Evolutionary conservation across 768 basidiomycete genomes (phyloP).

Genomic region (Steccherinum ochraceum): DNA sequence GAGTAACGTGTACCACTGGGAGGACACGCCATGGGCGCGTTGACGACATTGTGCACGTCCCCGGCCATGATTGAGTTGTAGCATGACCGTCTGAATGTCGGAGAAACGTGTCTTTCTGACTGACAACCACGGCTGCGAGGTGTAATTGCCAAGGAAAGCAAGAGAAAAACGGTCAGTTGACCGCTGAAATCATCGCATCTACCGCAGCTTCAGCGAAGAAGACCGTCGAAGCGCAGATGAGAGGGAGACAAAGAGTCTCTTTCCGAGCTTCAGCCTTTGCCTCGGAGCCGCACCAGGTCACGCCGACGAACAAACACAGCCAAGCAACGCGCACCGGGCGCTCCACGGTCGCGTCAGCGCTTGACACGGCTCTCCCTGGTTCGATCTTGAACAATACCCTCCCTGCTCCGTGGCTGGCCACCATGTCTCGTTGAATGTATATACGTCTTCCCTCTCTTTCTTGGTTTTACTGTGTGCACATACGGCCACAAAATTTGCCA

Average conservation of each 20-base stretch:
- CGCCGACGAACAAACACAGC: not conserved
- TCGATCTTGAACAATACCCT: not conserved
- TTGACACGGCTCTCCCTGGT: not conserved
- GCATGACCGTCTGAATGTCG: not conserved
- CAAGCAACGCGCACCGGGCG: not conserved
- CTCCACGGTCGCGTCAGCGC: too few relatives aligned
- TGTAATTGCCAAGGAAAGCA: not conserved
- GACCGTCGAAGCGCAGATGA: not conserved
- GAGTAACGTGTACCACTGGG: not conserved
- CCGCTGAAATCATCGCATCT: not conserved
- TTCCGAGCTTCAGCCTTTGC: conserved; percentile 13
- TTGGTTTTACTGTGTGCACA: not conserved
- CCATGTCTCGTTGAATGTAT: not conserved
- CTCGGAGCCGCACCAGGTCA: conserved; percentile 14
- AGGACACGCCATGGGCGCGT: not conserved
- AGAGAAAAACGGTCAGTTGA: not conserved
- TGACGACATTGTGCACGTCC: not conserved
- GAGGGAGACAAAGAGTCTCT: not conserved
- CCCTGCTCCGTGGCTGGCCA: not conserved
- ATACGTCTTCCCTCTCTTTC: not conserved
- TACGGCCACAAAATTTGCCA: conserved; percentile 6
- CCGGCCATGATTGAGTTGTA: not conserved
- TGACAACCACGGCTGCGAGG: not conserved
- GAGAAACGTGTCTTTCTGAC: too few relatives aligned
- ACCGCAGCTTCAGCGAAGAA: not conserved